Conservation (phyloP, 768 basidiomycete species). For the Phlebiopsis flavidoalba region DNA sequence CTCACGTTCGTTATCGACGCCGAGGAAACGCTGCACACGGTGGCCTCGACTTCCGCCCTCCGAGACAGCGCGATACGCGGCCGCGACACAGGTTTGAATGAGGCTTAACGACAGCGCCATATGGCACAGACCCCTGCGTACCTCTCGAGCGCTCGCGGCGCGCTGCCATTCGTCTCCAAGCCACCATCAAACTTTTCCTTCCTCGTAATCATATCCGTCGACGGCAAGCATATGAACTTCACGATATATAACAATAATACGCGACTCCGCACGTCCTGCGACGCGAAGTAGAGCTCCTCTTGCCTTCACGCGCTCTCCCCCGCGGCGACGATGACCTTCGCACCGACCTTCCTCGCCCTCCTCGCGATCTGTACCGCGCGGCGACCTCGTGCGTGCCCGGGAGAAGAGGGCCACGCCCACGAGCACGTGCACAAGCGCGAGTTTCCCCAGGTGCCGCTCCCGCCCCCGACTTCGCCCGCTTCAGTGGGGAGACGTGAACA, state of each 20-base stretch:
- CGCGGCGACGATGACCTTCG: conserved; percentile 1
- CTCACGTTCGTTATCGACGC: not conserved
- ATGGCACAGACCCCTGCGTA: not conserved
- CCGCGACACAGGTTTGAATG: not conserved
- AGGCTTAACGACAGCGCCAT: not conserved
- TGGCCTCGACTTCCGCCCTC: no score
- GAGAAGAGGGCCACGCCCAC: conserved; percentile 28
- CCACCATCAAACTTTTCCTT: not conserved
- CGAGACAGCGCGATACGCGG: no score
- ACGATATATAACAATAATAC: not conserved
- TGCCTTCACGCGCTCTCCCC: not conserved
- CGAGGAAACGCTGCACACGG: not conserved
- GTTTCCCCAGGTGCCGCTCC: conserved; percentile 36
- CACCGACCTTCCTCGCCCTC: conserved; percentile 10
- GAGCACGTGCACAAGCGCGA: conserved; percentile 25
- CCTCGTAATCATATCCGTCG: not conserved
- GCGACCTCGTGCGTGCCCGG: conserved; percentile 20
- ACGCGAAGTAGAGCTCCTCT: not conserved
- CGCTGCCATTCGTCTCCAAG: not conserved
- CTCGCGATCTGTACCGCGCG: conserved; percentile 6
- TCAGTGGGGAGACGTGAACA: conserved; percentile 86
- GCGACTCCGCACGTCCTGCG: not conserved
- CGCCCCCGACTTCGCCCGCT: conserved; percentile 62
- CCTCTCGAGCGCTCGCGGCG: not conserved
- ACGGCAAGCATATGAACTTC: not conserved